Evolutionary conservation across 2,329 filamentous ascomycete species (phyloP), one percentile per base, ranked within the genome.

Genomic region (Paracoccidioides lutzii): DNA sequence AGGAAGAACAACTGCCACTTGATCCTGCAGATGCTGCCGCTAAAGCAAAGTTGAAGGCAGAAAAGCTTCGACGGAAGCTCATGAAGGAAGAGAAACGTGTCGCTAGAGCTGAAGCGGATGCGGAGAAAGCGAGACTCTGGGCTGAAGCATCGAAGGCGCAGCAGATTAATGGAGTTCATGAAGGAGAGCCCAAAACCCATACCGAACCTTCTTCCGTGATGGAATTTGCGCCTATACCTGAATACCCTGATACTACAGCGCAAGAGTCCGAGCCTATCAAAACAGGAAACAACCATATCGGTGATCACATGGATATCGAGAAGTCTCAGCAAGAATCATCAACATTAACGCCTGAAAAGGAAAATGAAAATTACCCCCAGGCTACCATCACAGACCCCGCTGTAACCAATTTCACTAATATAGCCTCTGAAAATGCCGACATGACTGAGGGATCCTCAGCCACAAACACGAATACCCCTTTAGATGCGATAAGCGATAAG

Each of bases 41-140:
- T 40, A 70, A 69, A 57, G 68, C 71, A 10, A 70, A 70, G 55
- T 61, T 64, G 43, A 71, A 70, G 58, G 71, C 72, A 4, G 73
- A 75, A 48, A 74, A 68, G 56, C 64, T 73, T 37, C 67, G 67
- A 33, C 68, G 66, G 57, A 73, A 69, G 55, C 76, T 89, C 48
- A 79, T 83, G 63, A 86, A 83, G 67, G 84, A 88, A 58, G 84
- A 89, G 67, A 72, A 69, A 59, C 67, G 67, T 43, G 67, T 73
- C 46, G 71, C 70, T 43, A 72, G 73, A 60, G 74, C 74, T 5
- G 72, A 76, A 58, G 72, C 71, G 0, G 68, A 72, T 58, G 71
- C 71, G 3, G 68, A 70, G 50, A 67, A 65, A 53, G 69, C 69
- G 56, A 68, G 69, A 42, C 62, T 69, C 14, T 66, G 64, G 40